These are phyloP conservation scores for Ganoderma boninense DNA, from an alignment of 1,284 basidiomycete species.

Conservation along the genomic window DNA sequence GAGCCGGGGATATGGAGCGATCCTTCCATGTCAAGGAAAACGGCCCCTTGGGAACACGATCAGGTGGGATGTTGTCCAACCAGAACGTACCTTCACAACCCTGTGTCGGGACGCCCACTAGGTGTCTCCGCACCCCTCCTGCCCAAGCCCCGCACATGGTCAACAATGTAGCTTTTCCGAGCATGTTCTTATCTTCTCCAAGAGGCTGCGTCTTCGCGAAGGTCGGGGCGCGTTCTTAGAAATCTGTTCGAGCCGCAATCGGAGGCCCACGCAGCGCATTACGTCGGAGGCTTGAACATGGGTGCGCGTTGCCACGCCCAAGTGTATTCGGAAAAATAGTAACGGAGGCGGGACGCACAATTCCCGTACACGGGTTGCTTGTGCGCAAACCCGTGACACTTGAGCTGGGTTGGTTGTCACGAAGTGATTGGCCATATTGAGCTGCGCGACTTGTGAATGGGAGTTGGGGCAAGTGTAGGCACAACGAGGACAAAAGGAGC, in stretches of 20 bases:
- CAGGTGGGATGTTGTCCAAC: neutral
- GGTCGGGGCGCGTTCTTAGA: neutral
- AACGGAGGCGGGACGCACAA: neutral
- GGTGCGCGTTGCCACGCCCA: conserved; percentile 4
- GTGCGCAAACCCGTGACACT: neutral
- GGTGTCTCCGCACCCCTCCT: neutral
- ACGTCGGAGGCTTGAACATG: neutral
- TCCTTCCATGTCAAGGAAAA: neutral
- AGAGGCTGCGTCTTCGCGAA: conserved; percentile 4
- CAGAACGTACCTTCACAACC: conserved; percentile 2
- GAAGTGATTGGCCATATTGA: neutral
- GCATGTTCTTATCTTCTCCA: neutral
- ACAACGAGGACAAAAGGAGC: neutral
- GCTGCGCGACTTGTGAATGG: neutral
- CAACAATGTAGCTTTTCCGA: neutral
- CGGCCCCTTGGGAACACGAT: neutral
- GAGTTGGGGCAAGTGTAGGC: neutral
- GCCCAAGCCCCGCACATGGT: neutral
- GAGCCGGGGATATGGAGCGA: neutral
- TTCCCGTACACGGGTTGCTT: neutral
- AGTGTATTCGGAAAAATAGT: neutral
- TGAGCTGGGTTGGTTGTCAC: neutral
- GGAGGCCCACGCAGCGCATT: neutral
- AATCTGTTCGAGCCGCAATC: neutral
- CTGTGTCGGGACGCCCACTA: neutral